These are phyloP conservation scores for Suillus variegatus DNA, from an alignment of 768 basidiomycete species.

Conservation along the genomic window DNA sequence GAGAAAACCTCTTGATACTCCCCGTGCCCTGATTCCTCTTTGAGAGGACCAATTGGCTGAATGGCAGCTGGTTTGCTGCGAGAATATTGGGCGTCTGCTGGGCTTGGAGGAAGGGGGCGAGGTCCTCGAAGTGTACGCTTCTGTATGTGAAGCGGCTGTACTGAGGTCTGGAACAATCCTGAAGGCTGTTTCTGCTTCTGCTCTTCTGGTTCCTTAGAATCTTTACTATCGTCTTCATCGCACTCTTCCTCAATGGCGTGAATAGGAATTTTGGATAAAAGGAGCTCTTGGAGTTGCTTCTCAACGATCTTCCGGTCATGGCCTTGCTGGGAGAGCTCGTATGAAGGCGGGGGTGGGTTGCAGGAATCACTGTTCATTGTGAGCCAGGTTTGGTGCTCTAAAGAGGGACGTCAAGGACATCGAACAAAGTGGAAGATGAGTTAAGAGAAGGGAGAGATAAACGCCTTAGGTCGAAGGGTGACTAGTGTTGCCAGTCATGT, in stretches of 20 bases:
- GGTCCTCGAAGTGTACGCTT: conserved; percentile 13
- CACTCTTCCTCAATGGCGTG: conserved; percentile 18
- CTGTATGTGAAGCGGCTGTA: conserved; percentile 13
- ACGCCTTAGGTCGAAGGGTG: not conserved
- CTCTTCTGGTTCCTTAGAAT: conserved; percentile 3
- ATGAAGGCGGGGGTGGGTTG: conserved; percentile 42
- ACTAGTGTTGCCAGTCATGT: not conserved
- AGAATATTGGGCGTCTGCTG: conserved; percentile 10
- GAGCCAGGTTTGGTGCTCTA: not conserved
- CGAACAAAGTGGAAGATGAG: conserved; percentile 5
- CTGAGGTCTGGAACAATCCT: not conserved
- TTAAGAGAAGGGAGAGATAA: conserved; percentile 2
- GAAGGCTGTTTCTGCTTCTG: conserved; percentile 11
- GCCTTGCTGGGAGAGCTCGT: conserved; percentile 39
- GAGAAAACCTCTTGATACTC: conserved; percentile 16
- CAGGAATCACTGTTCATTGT: conserved; percentile 26
- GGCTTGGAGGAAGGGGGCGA: conserved; percentile 30
- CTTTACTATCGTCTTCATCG: conserved; percentile 20
- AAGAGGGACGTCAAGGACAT: conserved; percentile 2
- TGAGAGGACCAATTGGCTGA: conserved; percentile 11
- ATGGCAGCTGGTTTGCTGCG: not conserved
- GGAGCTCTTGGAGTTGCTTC: conserved; percentile 12
- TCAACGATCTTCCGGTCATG: conserved; percentile 55
- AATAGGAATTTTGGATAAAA: conserved; percentile 16
- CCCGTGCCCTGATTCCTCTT: not conserved